phyloP scores from a whole-genome alignment of 768 basidiomycete species.

The Mycena alexandri region DNA sequence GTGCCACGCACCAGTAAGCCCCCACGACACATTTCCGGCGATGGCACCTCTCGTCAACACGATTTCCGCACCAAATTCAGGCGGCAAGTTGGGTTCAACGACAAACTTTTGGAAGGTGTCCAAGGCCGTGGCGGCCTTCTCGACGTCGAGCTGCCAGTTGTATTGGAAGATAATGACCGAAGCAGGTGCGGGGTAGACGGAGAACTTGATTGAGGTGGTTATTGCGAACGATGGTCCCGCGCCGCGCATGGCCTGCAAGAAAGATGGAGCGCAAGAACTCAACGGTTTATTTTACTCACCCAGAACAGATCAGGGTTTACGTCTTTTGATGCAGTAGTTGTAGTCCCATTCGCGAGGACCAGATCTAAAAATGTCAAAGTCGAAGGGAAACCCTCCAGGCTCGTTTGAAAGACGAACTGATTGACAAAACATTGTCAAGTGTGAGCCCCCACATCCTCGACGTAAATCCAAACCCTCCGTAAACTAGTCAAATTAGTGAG shows the following conservation, averaged over 20 bases:
- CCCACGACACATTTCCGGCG: conserved; percentile 50
- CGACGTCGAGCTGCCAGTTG: conserved; percentile 51
- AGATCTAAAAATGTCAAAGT: conserved; percentile 39
- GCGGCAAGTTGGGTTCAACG: conserved; percentile 46
- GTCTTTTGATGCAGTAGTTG: conserved; percentile 51
- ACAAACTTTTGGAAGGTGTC: conserved; percentile 51
- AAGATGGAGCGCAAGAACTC: neutral
- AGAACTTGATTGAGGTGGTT: conserved; percentile 51
- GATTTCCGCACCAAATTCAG: conserved; percentile 52
- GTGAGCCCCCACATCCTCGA: conserved; percentile 54
- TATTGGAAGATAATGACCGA: conserved; percentile 55
- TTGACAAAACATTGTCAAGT: conserved; percentile 47
- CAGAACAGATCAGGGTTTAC: conserved; percentile 64
- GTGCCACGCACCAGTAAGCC: conserved; percentile 57
- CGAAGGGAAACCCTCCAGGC: neutral
- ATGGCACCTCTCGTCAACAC: conserved; percentile 47
- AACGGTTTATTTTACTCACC: conserved; percentile 50
- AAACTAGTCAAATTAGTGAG: conserved; percentile 37
- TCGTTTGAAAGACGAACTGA: conserved; percentile 29
- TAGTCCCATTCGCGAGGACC: conserved; percentile 51
- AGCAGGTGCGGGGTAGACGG: conserved; percentile 52
- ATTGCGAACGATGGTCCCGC: conserved; percentile 56
- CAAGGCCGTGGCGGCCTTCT: conserved; percentile 48
- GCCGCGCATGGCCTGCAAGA: conserved; percentile 54
- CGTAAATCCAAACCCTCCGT: conserved; percentile 51